Conservation (phyloP, 2,329 filamentous ascomycete species). For the Venturia carpophila region DNA sequence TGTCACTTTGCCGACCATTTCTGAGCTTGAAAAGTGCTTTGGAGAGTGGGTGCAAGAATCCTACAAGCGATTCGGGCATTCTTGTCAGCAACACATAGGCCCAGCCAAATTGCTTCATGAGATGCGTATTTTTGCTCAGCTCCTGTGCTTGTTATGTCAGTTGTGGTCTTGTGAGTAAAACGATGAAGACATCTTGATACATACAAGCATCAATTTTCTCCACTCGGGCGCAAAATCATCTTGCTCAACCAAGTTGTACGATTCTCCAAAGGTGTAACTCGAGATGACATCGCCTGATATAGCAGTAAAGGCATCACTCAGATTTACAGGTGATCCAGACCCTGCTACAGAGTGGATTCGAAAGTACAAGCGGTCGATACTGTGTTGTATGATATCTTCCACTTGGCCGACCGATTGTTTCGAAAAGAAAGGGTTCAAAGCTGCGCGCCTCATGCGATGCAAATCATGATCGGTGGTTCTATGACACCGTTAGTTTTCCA, state of each 20-base stretch:
- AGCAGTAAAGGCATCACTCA: conserved; percentile 20
- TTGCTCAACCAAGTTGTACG: conserved; percentile 22
- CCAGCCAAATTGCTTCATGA: conserved; percentile 26
- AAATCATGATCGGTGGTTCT: conserved; percentile 26
- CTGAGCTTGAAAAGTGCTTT: conserved; percentile 26
- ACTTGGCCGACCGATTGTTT: conserved; percentile 22
- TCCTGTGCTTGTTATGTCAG: conserved; percentile 21
- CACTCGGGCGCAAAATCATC: conserved; percentile 22
- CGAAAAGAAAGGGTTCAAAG: conserved; percentile 33
- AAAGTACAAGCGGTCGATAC: conserved; percentile 17
- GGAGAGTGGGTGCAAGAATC: conserved; percentile 25
- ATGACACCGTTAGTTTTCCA: conserved; percentile 11
- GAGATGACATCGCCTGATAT: conserved; percentile 23
- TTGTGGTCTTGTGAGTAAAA: conserved; percentile 10
- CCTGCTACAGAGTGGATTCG: conserved; percentile 4
- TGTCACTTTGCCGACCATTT: conserved; percentile 19
- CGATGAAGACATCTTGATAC: background rate
- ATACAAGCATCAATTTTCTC: conserved; percentile 19
- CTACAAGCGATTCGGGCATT: conserved; percentile 22
- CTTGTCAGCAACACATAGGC: conserved; percentile 20
- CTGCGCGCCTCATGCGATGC: conserved; percentile 28
- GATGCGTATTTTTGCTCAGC: conserved; percentile 25
- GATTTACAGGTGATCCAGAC: conserved; percentile 13
- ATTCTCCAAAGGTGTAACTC: conserved; percentile 23
- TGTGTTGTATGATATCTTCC: conserved; percentile 23